Conservation (phyloP, 2,329 filamentous ascomycete genomes). For the Trichoderma koningii region DNA sequence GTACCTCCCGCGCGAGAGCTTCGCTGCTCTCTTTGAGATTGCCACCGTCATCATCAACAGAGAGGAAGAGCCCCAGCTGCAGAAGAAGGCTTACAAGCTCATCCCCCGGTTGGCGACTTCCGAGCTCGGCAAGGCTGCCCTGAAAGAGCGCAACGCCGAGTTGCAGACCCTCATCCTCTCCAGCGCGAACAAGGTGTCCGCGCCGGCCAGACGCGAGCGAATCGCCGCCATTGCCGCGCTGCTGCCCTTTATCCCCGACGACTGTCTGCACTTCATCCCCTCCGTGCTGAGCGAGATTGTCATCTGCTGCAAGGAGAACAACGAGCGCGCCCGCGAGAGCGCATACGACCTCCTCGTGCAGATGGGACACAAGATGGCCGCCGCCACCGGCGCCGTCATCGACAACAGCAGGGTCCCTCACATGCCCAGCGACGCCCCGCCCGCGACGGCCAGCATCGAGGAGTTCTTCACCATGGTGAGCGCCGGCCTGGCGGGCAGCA, state of each 20-base stretch:
- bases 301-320: slow-evolving; percentile 95
- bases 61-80: slow-evolving; percentile 82
- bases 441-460: slow-evolving; percentile 79
- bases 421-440: slow-evolving; percentile 79
- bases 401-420: slow-evolving; percentile 83
- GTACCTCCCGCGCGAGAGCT: slow-evolving; percentile 86
- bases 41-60: slow-evolving; percentile 80
- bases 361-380: slow-evolving; percentile 78
- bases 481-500: slow-evolving; percentile 87
- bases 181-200: slow-evolving; percentile 81
- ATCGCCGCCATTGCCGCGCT: slow-evolving; percentile 80
- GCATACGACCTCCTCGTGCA: slow-evolving; percentile 89
- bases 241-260: slow-evolving; percentile 73
- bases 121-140: slow-evolving; percentile 71
- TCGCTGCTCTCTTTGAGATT: slow-evolving; percentile 81
- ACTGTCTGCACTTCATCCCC: slow-evolving; percentile 89
- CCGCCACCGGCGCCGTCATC: slow-evolving; percentile 69
- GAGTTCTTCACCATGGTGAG: slow-evolving; percentile 99
- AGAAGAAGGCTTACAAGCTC: slow-evolving; percentile 99
- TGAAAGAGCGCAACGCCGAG: slow-evolving; percentile 73
- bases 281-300: slow-evolving; percentile 91
- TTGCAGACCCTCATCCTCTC: slow-evolving; percentile 79
- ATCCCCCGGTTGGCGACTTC: slow-evolving; percentile 88
- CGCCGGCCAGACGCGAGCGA: slow-evolving; percentile 83
- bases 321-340: slow-evolving; percentile 86